Evolutionary conservation across 2,329 filamentous ascomycete genomes (phyloP), one percentile per base, ranked within the genome.

Genomic region (Metarhizium brunneum): DNA sequence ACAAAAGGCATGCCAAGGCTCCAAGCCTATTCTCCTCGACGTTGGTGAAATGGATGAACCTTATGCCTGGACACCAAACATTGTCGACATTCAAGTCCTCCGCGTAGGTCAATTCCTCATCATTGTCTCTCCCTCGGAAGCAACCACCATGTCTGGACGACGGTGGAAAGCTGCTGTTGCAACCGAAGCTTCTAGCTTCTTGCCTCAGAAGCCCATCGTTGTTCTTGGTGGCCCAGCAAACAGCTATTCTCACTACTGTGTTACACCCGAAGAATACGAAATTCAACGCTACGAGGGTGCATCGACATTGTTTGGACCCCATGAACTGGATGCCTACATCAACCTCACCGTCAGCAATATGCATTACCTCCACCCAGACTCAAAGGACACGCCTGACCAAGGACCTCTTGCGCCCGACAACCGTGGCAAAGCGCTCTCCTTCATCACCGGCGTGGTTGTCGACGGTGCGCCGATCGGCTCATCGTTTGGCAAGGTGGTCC

Each of bases 211-310:
- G 1, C 87, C 88, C 0, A 66, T 90, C n/a, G 90, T 95, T 3
- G 87, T 96, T 1, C 76, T 96, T 1, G 90, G 92, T 30, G 91
- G 89, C 0, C 92, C 92, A 0, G 90, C 90, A 52, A 97, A 97
- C 68, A 91, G 83, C 57, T 97, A 97, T 69, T 85, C 89, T 25
- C 88, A 92, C 70, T 92, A 92, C 69, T 83, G 90, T 57, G 71
- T 85, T 1, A 92, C 90, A 0, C 80, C 84, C 32, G 88, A 95
- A 68, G 88, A 95, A 69, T 95, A 94, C 68, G 73, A 74, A 13
- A 76, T 94, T 49, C 92, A 96, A 72, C 86, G 92, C 10, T 96
- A 96, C 71, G 92, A 97, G 73, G 92, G 92, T n/a, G 92, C 90
- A 0, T 92, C 88, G 6, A 97, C 92, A 0, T 82, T 97, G 2